phyloP scores from a whole-genome alignment of 192 early-diverging fungal species.

The Podila epigama region DNA sequence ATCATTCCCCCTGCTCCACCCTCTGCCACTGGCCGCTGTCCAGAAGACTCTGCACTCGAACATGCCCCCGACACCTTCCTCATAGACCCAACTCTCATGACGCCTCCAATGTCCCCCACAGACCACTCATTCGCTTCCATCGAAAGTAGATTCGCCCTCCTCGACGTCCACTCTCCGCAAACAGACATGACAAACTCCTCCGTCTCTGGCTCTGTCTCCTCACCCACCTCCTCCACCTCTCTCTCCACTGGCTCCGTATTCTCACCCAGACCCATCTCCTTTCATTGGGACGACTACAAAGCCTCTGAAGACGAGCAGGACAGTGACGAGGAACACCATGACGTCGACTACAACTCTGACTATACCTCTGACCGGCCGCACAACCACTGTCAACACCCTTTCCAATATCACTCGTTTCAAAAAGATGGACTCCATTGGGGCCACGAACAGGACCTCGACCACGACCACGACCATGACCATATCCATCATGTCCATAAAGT shows the following conservation, averaged over 20 bases:
- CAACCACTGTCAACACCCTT: not conserved
- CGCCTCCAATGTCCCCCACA: slow-evolving; percentile 46
- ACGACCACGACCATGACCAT: no score
- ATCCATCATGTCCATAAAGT: no score
- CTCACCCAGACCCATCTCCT: slow-evolving; percentile 30
- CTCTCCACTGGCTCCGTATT: not conserved
- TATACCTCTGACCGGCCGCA: not conserved
- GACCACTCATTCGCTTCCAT: slow-evolving; percentile 37
- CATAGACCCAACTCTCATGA: slow-evolving; percentile 32
- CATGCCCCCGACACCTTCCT: no score
- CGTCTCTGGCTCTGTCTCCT: not conserved
- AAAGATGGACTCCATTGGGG: no score
- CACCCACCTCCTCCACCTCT: slow-evolving; percentile 1
- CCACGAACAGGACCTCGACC: no score
- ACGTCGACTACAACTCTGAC: not conserved
- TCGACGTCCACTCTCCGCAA: not conserved
- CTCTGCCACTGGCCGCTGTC: not conserved
- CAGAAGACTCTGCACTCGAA: no score
- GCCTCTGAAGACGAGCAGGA: slow-evolving; percentile 17
- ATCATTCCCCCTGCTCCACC: not conserved
- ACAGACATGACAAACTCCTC: not conserved
- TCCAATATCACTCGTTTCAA: no score
- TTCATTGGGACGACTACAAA: slow-evolving; percentile 39
- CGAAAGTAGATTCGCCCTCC: slow-evolving; percentile 13
- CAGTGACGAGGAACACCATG: not conserved